Evolutionary conservation across 1,284 basidiomycete species (phyloP).

Genomic region (Naganishia liquefaciens): DNA sequence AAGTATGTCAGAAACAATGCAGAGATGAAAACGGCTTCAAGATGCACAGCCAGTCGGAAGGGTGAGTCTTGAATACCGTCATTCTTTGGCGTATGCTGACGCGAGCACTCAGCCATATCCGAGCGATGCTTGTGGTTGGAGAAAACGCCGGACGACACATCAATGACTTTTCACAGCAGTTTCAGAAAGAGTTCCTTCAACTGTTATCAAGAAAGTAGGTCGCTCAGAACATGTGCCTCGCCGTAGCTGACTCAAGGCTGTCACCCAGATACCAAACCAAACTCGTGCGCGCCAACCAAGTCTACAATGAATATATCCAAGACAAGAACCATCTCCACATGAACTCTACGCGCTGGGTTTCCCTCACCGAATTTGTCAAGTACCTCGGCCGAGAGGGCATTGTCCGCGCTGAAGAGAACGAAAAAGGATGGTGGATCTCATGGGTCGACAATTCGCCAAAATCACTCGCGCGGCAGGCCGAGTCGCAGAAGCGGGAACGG

Average conservation of each 20-base stretch:
- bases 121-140: constrained; percentile 94
- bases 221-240: neutral
- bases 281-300: constrained; percentile 87
- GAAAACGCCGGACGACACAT: constrained; percentile 90
- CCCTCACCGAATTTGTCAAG: constrained; percentile 89
- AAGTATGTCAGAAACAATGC: constrained; percentile 94
- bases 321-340: constrained; percentile 96
- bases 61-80: constrained; percentile 19
- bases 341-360: constrained; percentile 98
- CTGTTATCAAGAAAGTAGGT: constrained; percentile 77
- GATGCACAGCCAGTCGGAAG: constrained; percentile 40
- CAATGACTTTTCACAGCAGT: constrained; percentile 81
- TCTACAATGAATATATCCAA: constrained; percentile 97
- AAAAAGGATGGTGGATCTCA: constrained; percentile 93
- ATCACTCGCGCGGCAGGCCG: constrained; percentile 85
- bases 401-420: constrained; percentile 92
- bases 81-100: constrained; percentile 16
- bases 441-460: constrained; percentile 97
- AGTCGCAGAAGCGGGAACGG: constrained; percentile 87
- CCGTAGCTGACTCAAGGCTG: constrained; percentile 7
- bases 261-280: constrained; percentile 79
- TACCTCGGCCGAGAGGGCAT: constrained; percentile 85
- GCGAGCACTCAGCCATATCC: constrained; percentile 64
- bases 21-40: constrained; percentile 98
- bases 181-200: constrained; percentile 88